Evolutionary conservation across 176 grass and related monocot species (phyloP), one percentile per base, ranked within the genome.

Genomic region (Carex pumila): DNA sequence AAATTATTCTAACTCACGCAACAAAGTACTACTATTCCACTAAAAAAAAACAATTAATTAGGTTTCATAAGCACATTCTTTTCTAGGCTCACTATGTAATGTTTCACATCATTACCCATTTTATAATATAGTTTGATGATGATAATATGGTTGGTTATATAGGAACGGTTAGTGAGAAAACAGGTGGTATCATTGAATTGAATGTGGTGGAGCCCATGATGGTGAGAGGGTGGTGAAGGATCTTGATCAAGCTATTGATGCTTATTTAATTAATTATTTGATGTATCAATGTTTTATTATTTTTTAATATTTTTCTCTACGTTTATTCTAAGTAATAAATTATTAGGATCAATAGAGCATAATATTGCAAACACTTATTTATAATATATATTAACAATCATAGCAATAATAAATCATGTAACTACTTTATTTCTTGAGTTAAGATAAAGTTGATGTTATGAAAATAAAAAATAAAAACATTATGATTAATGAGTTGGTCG

Each of bases 191-290:
- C 41, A 85, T 85, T 85, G 68, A 85, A 85, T 85, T 85, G 32
- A 85, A 65, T 85, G 84, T n/a, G 17, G 80, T 49, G 84, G 84
- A 78, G 71, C 84, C 84, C 84, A 76, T 76, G 84, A 85, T 77
- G 55, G 56, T 61, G 71, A 79, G 17, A 45, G 49, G 84, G 37
- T 79, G 70, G 69, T 85, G 84, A 85, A 69, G 68, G 70, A 75
- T 76, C 59, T 34, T 57, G 43, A 79, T 85, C 71, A 85, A 76
- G 30, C 56, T 79, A 22, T 2, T 43, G 49, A 76, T 71, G 21
- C 41, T 14, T 78, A 22, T 76, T 65, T 85, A 30, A 2, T 32
- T 18, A 39, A 2, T 32, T 18, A 39, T 15, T 77, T 25, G 4
- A 64, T 65, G 43, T 10, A 59, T 36, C 34, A 4, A 36, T 14